These are phyloP conservation scores for Closterium sp. DNA, from an alignment of 139 green algal species.

Conservation along the genomic window DNA sequence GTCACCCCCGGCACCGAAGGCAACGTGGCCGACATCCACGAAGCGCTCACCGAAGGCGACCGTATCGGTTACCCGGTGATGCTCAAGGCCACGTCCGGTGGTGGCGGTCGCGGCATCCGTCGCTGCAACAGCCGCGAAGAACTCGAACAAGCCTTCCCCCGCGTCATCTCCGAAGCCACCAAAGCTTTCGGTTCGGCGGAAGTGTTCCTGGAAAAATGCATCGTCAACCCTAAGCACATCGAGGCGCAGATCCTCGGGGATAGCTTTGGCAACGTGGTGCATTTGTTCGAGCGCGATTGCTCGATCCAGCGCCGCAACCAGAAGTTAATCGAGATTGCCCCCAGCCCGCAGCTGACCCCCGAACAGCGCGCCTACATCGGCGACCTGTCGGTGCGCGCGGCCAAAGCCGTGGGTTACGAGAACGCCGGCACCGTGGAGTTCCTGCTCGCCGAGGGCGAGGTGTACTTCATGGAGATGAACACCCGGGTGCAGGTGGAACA, in stretches of 20 bases:
- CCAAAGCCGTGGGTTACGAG: conserved; percentile 49
- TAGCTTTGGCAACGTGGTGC: not conserved
- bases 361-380: conserved; percentile 82
- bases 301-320: conserved; percentile 5
- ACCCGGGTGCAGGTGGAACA: conserved; percentile 81
- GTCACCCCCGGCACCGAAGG: conserved; percentile 86
- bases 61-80: conserved; percentile 85
- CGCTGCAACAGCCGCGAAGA: no score
- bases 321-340: not conserved
- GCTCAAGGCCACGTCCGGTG: conserved; percentile 84
- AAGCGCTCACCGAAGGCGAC: conserved; percentile 54
- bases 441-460: conserved; percentile 81
- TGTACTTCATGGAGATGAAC: conserved; percentile 96
- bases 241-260: conserved; percentile 43
- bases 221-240: no score
- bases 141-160: no score
- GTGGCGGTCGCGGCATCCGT: conserved; percentile 50
- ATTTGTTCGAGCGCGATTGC: not conserved
- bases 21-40: conserved; percentile 65
- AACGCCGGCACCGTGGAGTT: conserved; percentile 91
- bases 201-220: no score
- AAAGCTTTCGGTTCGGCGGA: no score
- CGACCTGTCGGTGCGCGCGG: conserved; percentile 75
- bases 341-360: not conserved
- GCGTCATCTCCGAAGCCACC: no score